Evolutionary conservation across 768 basidiomycete species (phyloP).

Genomic region (Suillus paluster): DNA sequence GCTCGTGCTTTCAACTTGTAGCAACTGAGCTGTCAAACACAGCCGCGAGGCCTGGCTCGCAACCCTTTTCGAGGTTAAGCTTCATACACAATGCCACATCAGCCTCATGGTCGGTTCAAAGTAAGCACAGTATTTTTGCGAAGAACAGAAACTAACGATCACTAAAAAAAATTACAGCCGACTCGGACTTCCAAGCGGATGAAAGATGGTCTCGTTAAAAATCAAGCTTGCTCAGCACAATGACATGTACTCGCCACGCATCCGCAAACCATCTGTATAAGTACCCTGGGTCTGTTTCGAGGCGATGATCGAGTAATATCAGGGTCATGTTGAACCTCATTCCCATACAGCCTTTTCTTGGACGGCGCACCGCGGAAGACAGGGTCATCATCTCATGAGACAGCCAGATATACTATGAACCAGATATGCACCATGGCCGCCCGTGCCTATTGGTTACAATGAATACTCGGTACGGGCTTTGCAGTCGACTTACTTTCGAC

Average conservation of each 20-base stretch:
- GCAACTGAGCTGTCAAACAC: neutral
- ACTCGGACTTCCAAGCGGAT: neutral
- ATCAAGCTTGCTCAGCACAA: neutral
- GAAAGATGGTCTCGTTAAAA: too few species aligned
- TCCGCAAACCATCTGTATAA: neutral
- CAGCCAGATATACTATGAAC: neutral
- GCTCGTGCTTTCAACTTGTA: neutral
- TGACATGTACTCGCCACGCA: neutral
- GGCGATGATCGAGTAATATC: neutral
- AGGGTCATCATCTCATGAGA: neutral
- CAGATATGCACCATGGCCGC: neutral
- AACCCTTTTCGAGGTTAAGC: neutral
- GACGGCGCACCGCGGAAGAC: neutral
- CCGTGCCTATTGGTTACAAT: neutral
- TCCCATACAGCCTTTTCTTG: neutral
- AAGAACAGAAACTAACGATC: neutral
- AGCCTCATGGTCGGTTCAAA: neutral
- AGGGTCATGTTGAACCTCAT: neutral
- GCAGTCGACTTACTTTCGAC: neutral
- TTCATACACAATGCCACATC: neutral
- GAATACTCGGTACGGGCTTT: neutral
- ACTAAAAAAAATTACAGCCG: neutral
- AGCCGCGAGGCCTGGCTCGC: neutral
- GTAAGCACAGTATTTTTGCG: neutral
- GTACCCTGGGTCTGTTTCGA: neutral